A percentile compares a stretch with the other conserved stretches of the same genome.
These are phyloP conservation scores for Fusarium abutilonis DNA, from an alignment of 2,329 filamentous ascomycete genomes.

Conservation along the genomic window DNA sequence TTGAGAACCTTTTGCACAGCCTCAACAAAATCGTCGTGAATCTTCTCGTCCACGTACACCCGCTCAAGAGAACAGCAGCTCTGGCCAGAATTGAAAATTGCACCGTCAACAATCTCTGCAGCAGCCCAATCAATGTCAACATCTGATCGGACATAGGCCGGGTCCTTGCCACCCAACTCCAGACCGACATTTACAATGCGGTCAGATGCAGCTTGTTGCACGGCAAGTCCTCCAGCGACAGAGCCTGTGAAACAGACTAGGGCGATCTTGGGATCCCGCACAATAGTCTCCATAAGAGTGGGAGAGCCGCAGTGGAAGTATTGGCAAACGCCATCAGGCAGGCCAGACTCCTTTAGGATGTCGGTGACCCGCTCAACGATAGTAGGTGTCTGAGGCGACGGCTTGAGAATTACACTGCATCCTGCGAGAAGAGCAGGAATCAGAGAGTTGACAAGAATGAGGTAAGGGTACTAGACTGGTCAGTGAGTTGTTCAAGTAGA, in stretches of 20 bases:
- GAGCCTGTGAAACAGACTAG: constrained; percentile 95
- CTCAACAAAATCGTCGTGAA: constrained; percentile 84
- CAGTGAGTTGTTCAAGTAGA: constrained; percentile 9
- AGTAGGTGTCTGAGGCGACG: constrained; percentile 93
- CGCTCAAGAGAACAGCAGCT: constrained; percentile 94
- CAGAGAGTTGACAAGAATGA: constrained; percentile 91
- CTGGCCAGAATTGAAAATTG: constrained; percentile 98
- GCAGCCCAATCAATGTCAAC: constrained; percentile 92
- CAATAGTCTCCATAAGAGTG: constrained; percentile 77
- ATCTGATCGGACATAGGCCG: constrained; percentile 86
- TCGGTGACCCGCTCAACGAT: constrained; percentile 84
- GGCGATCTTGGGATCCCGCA: constrained; percentile 78
- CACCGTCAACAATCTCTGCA: constrained; percentile 92
- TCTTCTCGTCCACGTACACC: constrained; percentile 86
- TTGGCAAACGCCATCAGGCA: constrained; percentile 86
- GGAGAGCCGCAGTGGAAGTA: constrained; percentile 91
- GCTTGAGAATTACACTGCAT: constrained; percentile 93
- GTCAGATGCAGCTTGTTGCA: constrained; percentile 85
- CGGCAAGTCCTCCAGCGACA: constrained; percentile 84
- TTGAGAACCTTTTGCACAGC: constrained; percentile 82
- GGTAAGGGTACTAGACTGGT: constrained; percentile 80
- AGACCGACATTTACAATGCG: constrained; percentile 87
- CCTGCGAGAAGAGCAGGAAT: constrained; percentile 91
- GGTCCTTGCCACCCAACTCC: constrained; percentile 94
- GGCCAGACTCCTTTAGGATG: constrained; percentile 81